Conservation (phyloP, 2,329 filamentous ascomycete species). For the Botryotinia narcissicola region DNA sequence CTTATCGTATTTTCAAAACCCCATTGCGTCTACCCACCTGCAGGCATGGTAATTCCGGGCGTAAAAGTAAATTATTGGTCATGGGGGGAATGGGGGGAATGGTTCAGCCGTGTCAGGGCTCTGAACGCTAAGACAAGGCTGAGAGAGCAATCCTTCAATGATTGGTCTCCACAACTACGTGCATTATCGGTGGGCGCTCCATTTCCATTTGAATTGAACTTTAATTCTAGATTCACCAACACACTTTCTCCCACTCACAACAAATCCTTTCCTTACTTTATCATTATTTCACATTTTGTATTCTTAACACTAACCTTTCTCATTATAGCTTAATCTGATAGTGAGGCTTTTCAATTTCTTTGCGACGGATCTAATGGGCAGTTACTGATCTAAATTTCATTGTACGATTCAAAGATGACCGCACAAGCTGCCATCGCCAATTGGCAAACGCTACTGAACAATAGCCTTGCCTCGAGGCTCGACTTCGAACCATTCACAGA, state of each 20-base stretch:
- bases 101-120: not conserved
- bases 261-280: not conserved
- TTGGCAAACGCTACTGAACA: conserved; percentile 53
- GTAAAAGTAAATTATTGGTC: not conserved
- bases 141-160: not conserved
- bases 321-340: not conserved
- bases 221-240: conserved; percentile 9
- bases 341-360: not conserved
- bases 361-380: not conserved
- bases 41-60: not conserved
- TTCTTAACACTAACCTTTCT: not conserved
- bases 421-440: conserved; percentile 9
- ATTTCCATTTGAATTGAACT: not conserved
- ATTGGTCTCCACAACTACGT: not conserved
- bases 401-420: conserved; percentile 2
- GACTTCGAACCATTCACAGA: conserved; percentile 53
- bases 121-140: not conserved
- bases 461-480: conserved; percentile 52
- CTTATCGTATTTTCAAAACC: not conserved
- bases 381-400: not conserved
- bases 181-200: conserved; percentile 8
- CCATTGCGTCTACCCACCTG: not conserved
- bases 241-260: not conserved
- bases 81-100: not conserved
- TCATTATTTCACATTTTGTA: not conserved